Evolutionary conservation across 2,329 filamentous ascomycete species (phyloP).

Genomic region (Fusarium zealandicum): DNA sequence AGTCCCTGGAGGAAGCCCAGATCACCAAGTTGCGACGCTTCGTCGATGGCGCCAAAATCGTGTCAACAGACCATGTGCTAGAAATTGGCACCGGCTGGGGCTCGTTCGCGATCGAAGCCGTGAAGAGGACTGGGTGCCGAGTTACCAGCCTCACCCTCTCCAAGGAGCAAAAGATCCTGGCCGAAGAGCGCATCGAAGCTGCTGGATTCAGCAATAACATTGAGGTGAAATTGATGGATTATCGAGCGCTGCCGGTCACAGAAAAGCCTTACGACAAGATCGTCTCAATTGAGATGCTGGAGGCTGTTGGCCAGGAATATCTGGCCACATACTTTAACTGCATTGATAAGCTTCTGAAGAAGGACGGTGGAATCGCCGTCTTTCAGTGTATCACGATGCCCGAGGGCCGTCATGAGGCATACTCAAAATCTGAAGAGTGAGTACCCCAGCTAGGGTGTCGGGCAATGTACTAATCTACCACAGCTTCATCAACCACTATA

Average conservation of each 20-base stretch:
- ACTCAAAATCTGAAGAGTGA: constrained; percentile 70
- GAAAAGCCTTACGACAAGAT: constrained; percentile 70
- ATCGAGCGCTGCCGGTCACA: constrained; percentile 66
- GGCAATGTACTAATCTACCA: neutral
- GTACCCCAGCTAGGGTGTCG: constrained; percentile 26
- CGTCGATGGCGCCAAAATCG: constrained; percentile 69
- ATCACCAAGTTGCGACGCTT: constrained; percentile 71
- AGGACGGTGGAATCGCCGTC: constrained; percentile 69
- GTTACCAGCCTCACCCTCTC: constrained; percentile 75
- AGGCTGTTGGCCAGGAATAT: constrained; percentile 74
- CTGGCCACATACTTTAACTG: constrained; percentile 72
- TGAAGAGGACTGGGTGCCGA: constrained; percentile 68
- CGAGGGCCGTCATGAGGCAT: constrained; percentile 70
- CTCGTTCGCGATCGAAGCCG: constrained; percentile 74
- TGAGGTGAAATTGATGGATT: constrained; percentile 72
- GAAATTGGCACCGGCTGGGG: constrained; percentile 83
- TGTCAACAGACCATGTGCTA: constrained; percentile 70
- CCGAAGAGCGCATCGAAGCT: constrained; percentile 67
- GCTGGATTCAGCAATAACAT: constrained; percentile 68
- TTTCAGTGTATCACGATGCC: constrained; percentile 84
- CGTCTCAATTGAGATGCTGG: constrained; percentile 79
- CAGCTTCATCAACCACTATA: constrained; percentile 77
- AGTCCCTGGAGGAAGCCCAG: constrained; percentile 71
- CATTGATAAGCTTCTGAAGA: constrained; percentile 69
- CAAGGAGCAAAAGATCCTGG: constrained; percentile 72